Evolutionary conservation across 805 yeast genomes (phyloP).

Genomic region (Kuraishia piskuri): DNA sequence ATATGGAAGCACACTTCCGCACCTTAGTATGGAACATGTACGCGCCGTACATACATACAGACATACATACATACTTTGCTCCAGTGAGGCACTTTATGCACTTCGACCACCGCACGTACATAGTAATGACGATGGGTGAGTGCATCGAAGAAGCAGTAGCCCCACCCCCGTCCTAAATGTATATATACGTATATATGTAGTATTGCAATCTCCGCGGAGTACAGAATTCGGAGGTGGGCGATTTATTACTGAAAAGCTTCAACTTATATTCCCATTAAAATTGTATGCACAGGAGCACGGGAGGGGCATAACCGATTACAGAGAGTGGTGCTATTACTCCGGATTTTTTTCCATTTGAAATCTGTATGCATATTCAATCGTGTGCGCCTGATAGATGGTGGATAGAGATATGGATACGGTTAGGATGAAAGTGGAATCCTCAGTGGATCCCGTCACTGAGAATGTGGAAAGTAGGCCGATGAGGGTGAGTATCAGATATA

Average conservation of each 20-base stretch:
- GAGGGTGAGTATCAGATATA: not conserved
- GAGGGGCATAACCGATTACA: not conserved
- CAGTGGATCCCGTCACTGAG: not conserved
- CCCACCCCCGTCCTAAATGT: not conserved
- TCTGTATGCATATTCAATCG: not conserved
- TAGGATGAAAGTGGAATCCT: not conserved
- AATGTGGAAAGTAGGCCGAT: not conserved
- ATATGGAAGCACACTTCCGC: too few species aligned
- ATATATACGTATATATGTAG: too few species aligned
- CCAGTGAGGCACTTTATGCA: not conserved
- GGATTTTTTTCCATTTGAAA: not conserved
- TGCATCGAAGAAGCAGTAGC: not conserved
- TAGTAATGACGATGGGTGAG: not conserved
- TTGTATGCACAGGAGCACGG: not conserved
- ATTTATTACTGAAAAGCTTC: not conserved
- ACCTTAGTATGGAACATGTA: too few species aligned
- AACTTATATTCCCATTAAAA: not conserved
- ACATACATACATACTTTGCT: too few species aligned
- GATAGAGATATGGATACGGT: not conserved
- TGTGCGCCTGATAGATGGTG: not conserved
- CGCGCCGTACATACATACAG: not conserved
- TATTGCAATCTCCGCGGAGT: not conserved
- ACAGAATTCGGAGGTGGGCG: not conserved
- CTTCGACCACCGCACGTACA: not conserved
- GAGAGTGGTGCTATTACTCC: not conserved